Percentiles rank a stretch among this genome's conserved stretches.
Conservation (phyloP, 441 rosid genomes). For the Biscutella laevigata region DNA sequence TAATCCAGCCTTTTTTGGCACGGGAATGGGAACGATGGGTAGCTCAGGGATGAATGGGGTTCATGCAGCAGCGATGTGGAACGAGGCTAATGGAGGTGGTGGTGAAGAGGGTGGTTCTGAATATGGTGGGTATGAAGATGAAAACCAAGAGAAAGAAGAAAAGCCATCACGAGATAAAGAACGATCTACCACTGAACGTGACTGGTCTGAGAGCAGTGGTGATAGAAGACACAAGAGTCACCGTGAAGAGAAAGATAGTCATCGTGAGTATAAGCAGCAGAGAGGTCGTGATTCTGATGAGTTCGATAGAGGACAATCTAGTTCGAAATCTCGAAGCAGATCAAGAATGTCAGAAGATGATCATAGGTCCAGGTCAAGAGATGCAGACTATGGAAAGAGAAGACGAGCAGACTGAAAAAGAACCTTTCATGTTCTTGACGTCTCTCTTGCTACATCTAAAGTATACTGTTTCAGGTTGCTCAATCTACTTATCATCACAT, state of each 20-base stretch:
- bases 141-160: conserved; percentile 61
- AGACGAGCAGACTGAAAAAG: conserved; percentile 41
- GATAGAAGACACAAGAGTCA: conserved; percentile 71
- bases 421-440: background rate
- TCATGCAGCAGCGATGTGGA: conserved; percentile 77
- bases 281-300: conserved; percentile 74
- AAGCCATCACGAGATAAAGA: conserved; percentile 67
- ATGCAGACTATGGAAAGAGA: conserved; percentile 80
- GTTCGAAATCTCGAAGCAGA: conserved; percentile 61
- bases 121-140: conserved; percentile 78
- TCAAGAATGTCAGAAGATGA: conserved; percentile 71
- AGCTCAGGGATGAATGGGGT: conserved; percentile 74
- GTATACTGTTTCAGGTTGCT: background rate
- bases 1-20: conserved; percentile 83
- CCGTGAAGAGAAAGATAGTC: conserved; percentile 67
- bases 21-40: conserved; percentile 87
- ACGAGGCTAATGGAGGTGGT: conserved; percentile 73
- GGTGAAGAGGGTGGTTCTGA: conserved; percentile 93
- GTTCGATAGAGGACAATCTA: conserved; percentile 74
- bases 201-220: conserved; percentile 69
- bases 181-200: conserved; percentile 56
- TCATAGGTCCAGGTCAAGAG: conserved; percentile 75
- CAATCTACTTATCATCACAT: conserved; percentile 12
- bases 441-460: conserved; percentile 8
- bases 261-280: conserved; percentile 51